A percentile compares a stretch with the other conserved stretches of the same genome.
phyloP scores from a whole-genome alignment of 345 rosid species.

The Nasturtium officinale region DNA sequence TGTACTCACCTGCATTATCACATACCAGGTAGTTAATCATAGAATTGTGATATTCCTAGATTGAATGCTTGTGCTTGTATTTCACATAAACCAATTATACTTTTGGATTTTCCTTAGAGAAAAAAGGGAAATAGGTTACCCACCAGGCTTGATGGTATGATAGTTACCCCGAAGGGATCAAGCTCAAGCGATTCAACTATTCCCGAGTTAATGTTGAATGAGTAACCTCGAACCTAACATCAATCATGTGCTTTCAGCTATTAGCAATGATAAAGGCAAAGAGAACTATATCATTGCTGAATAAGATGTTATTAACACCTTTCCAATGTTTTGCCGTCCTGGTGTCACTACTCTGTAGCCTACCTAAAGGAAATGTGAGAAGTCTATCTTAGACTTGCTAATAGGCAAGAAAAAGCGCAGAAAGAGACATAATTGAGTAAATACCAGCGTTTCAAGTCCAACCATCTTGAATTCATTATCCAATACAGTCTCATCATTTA shows the following conservation, averaged over 20 bases:
- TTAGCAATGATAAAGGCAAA: conserved; percentile 1
- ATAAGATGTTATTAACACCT: conserved; percentile 50
- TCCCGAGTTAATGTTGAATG: conserved; percentile 80
- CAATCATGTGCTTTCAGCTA: conserved; percentile 9
- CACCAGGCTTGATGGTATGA: conserved; percentile 93
- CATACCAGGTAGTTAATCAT: neutral
- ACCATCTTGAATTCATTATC: conserved; percentile 67
- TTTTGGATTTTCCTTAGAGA: neutral
- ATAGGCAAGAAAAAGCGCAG: neutral
- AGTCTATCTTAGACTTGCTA: conserved; percentile 28
- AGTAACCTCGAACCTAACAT: conserved; percentile 78
- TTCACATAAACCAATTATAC: neutral
- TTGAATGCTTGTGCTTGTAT: conserved; percentile 18
- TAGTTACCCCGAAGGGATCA: conserved; percentile 83
- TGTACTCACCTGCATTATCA: conserved; percentile 69
- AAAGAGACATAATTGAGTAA: neutral
- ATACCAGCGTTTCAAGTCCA: conserved; percentile 86
- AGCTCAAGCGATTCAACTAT: conserved; percentile 76
- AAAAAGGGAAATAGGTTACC: conserved; percentile 12
- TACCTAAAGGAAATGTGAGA: conserved; percentile 59
- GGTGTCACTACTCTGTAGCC: conserved; percentile 83
- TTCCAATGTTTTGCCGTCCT: conserved; percentile 62
- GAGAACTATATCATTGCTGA: conserved; percentile 20
- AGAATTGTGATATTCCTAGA: neutral
- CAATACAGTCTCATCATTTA: conserved; percentile 61